Conservation (phyloP, 345 rosid genomes). For the Eucalyptus cloeziana region DNA sequence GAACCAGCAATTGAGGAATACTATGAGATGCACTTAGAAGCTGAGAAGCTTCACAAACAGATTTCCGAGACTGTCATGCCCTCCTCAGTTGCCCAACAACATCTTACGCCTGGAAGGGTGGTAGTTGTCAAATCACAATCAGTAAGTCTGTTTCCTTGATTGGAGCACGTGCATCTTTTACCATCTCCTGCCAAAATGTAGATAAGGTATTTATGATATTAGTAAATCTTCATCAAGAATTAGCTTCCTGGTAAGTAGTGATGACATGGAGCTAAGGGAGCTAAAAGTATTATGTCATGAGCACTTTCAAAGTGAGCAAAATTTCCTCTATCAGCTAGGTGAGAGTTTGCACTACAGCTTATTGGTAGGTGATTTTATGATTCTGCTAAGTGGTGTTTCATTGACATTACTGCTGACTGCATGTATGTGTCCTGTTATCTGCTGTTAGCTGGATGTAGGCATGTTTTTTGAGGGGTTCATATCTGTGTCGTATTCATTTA, state of each 20-base stretch:
- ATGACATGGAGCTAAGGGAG: neutral
- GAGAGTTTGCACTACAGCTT: neutral
- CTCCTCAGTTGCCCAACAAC: constrained; percentile 26
- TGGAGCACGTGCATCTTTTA: neutral
- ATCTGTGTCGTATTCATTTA: neutral
- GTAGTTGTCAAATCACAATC: constrained; percentile 71
- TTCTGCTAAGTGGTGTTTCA: neutral
- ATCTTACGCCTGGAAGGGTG: constrained; percentile 65
- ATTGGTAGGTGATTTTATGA: neutral
- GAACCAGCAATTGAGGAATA: constrained; percentile 92
- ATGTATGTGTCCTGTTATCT: neutral
- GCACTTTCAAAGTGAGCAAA: neutral
- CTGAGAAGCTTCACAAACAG: constrained; percentile 25
- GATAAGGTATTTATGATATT: neutral
- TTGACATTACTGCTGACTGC: neutral
- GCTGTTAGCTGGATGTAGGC: neutral
- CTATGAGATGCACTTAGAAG: constrained; percentile 57
- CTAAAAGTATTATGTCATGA: neutral
- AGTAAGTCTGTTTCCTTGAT: constrained; percentile 22
- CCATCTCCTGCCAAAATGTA: neutral
- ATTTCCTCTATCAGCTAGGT: neutral
- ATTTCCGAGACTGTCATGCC: constrained; percentile 63
- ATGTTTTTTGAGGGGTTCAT: neutral
- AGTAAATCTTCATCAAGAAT: neutral
- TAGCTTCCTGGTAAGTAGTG: neutral